These are phyloP conservation scores for Westerdykella aurantiaca DNA, from an alignment of 2,329 filamentous ascomycete genomes.

Conservation along the genomic window DNA sequence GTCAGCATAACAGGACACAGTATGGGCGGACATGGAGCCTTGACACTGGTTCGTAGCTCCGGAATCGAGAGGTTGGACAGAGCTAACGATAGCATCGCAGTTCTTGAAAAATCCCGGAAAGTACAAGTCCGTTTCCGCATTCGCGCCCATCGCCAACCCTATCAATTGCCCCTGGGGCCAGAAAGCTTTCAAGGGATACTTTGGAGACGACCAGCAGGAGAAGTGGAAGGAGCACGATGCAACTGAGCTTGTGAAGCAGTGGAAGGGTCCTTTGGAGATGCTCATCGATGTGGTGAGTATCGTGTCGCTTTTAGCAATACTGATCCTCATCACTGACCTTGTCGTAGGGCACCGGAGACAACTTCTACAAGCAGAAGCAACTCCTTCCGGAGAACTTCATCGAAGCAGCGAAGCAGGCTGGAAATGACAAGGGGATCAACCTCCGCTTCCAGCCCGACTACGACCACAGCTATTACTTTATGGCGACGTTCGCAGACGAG, in stretches of 20 bases:
- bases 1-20: constrained; percentile 89
- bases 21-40: constrained; percentile 94
- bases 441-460: constrained; percentile 86
- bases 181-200: constrained; percentile 90
- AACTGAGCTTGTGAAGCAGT: constrained; percentile 76
- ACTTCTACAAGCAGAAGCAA: constrained; percentile 93
- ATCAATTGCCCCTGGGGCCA: constrained; percentile 83
- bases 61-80: background rate
- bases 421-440: constrained; percentile 62
- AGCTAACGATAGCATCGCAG: constrained; percentile 27
- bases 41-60: constrained; percentile 59
- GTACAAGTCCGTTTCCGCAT: constrained; percentile 85
- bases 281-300: constrained; percentile 77
- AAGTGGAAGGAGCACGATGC: constrained; percentile 89
- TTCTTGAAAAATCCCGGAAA: constrained; percentile 86
- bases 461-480: constrained; percentile 97
- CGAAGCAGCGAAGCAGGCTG: constrained; percentile 68
- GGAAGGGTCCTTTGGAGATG: constrained; percentile 66
- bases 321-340: background rate
- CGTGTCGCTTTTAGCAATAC: background rate
- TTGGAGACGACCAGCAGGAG: constrained; percentile 65
- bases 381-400: constrained; percentile 90
- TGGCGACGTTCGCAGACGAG: constrained; percentile 82
- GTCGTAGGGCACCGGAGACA: constrained; percentile 75
- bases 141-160: constrained; percentile 86